Evolutionary conservation across 805 yeast genomes (phyloP), one percentile per base, ranked within the genome.

Genomic region (Cyberlindnera euphorbiiphila): DNA sequence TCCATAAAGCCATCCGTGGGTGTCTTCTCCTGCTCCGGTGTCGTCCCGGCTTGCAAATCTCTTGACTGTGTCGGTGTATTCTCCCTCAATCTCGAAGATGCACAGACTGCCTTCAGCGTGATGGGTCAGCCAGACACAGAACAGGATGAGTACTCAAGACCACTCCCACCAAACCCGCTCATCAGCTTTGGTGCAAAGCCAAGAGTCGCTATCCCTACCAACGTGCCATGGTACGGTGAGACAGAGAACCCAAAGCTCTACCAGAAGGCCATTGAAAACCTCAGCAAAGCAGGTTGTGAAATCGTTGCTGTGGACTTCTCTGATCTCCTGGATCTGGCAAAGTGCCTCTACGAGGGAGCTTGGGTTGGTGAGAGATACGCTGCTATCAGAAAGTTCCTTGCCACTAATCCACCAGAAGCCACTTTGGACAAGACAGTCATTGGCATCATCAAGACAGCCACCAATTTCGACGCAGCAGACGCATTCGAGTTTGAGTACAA

Each of bases 311-410:
- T 80, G 29, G 89, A 87, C 61, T 89, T 91, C 58, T 61, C 80
- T 13, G 85, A 88, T 4, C 67, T 91, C 27, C 67, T 85, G 43
- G 84, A 83, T 25, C 69, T 91, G 40, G 98, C 98, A 13, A 76
- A 76, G 50, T 85, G 93, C 56, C 71, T 91, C 25, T 91, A 91
- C 59, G 97, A 91, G 56, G 98, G 98, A 41, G 85, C 98, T n/a
- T 91, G 98, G 98, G 98, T 91, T 9, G 86, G 94, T 17, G 98
- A 91, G 66, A 76, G 98, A 51, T 88, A 78, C 64, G 78, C 86
- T 45, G 96, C 96, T 18, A 75, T 79, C 25, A 74, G 76, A 50
- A 85, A 82, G 28, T 84, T 83, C 49, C 70, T 85, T 40, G 75
- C 75, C 20, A 69, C 83, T 7, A 72, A 78, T 54, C 88, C 93